These are phyloP conservation scores for Sphenostylis stenocarpa DNA, from an alignment of 306 rosid genomes.

Conservation along the genomic window DNA sequence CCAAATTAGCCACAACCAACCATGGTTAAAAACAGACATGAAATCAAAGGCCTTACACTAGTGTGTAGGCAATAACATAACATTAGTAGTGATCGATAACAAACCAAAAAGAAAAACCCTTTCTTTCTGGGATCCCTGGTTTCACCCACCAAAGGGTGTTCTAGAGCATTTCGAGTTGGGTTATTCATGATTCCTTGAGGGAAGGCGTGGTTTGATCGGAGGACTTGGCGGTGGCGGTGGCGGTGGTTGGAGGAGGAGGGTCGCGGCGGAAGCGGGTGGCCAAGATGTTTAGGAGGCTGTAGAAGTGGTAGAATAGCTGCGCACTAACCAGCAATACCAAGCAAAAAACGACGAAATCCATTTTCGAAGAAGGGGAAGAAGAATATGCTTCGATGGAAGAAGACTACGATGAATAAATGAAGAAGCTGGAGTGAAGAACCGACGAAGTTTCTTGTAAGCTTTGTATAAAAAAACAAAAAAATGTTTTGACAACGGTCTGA, in stretches of 20 bases:
- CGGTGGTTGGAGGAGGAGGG: background rate
- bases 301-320: background rate
- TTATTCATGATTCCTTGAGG: background rate
- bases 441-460: background rate
- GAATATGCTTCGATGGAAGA: background rate
- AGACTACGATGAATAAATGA: background rate
- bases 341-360: background rate
- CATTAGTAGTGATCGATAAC: background rate
- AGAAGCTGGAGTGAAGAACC: background rate
- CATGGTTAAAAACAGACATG: background rate
- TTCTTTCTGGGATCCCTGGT: background rate
- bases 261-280: background rate
- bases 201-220: background rate
- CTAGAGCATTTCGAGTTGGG: background rate
- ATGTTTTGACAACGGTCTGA: too few species aligned
- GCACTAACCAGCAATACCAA: background rate
- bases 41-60: background rate
- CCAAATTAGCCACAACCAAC: background rate
- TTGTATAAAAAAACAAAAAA: too few species aligned
- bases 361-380: background rate
- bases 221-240: background rate
- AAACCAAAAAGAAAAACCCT: background rate
- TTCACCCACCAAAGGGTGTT: background rate
- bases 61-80: background rate
- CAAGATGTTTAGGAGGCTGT: slow-evolving; percentile 5